Evolutionary conservation across 306 rosid genomes (phyloP).

Genomic region (Acacia melanoxylon): DNA sequence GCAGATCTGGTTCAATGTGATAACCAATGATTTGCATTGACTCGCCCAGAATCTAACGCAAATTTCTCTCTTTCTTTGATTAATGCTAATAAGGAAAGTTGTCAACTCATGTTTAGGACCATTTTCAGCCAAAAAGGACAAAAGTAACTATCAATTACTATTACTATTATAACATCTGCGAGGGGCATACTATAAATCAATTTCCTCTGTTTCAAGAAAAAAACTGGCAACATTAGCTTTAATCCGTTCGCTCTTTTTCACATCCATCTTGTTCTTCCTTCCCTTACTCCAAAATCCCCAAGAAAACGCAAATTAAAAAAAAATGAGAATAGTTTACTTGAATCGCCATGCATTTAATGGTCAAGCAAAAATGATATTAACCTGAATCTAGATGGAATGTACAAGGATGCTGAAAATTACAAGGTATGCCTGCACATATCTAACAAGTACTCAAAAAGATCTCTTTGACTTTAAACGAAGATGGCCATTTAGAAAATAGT

Average conservation of each 20-base stretch:
- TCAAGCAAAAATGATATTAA: conserved; percentile 26
- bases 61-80: neutral
- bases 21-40: neutral
- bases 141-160: neutral
- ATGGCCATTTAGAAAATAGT: conserved; percentile 40
- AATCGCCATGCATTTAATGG: conserved; percentile 2
- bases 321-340: neutral
- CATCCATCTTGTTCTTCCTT: neutral
- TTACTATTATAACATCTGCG: neutral
- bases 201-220: neutral
- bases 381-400: conserved; percentile 37
- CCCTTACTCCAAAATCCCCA: neutral
- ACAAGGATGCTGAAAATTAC: conserved; percentile 45
- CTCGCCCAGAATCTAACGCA: neutral
- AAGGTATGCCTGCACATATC: conserved; percentile 22
- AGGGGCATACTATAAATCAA: neutral
- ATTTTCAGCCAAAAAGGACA: neutral
- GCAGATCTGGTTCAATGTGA: neutral
- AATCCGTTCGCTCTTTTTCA: neutral
- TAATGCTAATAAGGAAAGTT: neutral
- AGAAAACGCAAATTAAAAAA: neutral
- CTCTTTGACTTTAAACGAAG: conserved; percentile 43
- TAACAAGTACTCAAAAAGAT: conserved; percentile 33
- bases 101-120: neutral
- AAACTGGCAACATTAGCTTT: neutral